Percentiles rank a stretch among this genome's conserved stretches.
Evolutionary conservation across 768 basidiomycete genomes (phyloP).

Genomic region (Grammothele lineata): DNA sequence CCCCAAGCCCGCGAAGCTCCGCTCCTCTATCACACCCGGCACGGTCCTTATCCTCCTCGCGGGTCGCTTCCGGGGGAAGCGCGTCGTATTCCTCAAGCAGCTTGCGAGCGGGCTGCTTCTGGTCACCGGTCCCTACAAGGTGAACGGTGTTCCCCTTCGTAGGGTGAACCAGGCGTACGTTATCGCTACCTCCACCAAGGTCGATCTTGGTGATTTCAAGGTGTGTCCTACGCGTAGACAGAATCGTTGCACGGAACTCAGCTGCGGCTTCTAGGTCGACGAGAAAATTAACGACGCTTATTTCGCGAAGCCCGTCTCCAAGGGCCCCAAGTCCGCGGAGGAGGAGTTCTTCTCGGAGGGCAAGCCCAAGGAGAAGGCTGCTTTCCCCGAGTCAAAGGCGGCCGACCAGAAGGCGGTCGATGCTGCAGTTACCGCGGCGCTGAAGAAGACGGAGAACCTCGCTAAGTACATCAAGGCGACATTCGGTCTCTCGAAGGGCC

Average conservation of each 20-base stretch:
- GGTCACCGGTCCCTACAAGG: slow-evolving; percentile 95
- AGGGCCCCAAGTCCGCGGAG: slow-evolving; percentile 79
- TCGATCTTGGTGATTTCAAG: slow-evolving; percentile 73
- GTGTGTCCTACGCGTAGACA: slow-evolving; percentile 41
- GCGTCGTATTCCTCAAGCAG: slow-evolving; percentile 98
- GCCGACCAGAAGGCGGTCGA: slow-evolving; percentile 90
- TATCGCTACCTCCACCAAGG: slow-evolving; percentile 94
- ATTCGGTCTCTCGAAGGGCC: slow-evolving; percentile 95
- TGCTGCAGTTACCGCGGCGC: slow-evolving; percentile 69
- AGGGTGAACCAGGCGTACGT: slow-evolving; percentile 99
- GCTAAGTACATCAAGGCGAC: slow-evolving; percentile 89
- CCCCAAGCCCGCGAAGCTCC: slow-evolving; percentile 72
- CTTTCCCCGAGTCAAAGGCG: slow-evolving; percentile 82
- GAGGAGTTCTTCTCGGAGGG: slow-evolving; percentile 96
- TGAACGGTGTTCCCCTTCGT: slow-evolving; percentile 97
- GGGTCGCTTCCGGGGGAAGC: slow-evolving; percentile 96
- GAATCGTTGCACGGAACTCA: slow-evolving; percentile 1
- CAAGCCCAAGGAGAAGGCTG: slow-evolving; percentile 84
- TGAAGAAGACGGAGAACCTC: slow-evolving; percentile 90
- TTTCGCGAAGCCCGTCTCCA: slow-evolving; percentile 77
- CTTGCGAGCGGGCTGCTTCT: slow-evolving; percentile 86
- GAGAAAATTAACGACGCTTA: slow-evolving; percentile 92
- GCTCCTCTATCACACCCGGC: slow-evolving; percentile 87
- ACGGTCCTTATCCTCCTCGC: slow-evolving; percentile 95
- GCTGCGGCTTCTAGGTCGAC: slow-evolving; percentile 51